Percentiles rank a stretch among this genome's conserved stretches.
Conservation (phyloP, 306 rosid genomes). For the Datisca glomerata region DNA sequence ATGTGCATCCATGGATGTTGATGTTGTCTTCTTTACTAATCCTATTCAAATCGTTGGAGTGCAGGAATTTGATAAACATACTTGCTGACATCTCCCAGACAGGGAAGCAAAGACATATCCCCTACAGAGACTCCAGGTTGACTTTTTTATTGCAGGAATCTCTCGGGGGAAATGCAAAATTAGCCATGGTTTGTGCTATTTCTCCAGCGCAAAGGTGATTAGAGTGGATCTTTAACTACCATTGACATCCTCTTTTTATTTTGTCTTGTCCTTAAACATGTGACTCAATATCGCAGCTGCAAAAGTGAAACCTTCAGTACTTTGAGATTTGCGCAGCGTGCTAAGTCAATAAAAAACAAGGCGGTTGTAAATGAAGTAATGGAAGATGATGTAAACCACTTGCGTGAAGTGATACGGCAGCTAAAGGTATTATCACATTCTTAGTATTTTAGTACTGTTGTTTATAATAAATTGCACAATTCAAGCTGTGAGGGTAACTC, state of each 20-base stretch:
- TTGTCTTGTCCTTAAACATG: slow-evolving; percentile 11
- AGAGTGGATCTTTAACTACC: slow-evolving; percentile 9
- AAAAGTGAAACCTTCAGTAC: slow-evolving; percentile 96
- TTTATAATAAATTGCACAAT: slow-evolving; percentile 8
- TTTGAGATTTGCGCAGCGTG: slow-evolving; percentile 94
- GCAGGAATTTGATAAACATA: slow-evolving; percentile 96
- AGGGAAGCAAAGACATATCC: slow-evolving; percentile 96
- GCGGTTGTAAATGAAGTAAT: slow-evolving; percentile 93
- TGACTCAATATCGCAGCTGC: slow-evolving; percentile 47
- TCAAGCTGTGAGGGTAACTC: slow-evolving; percentile 16
- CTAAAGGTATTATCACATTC: slow-evolving; percentile 52
- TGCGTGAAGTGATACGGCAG: slow-evolving; percentile 87
- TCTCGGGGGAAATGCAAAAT: slow-evolving; percentile 96
- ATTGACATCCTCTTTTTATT: slow-evolving; percentile 3
- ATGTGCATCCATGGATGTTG: too few species aligned
- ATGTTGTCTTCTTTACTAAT: not conserved
- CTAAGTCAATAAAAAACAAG: slow-evolving; percentile 94
- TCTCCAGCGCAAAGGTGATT: slow-evolving; percentile 86
- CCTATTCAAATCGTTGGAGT: slow-evolving; percentile 14
- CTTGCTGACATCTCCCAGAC: slow-evolving; percentile 98
- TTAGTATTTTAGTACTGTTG: slow-evolving; percentile 9
- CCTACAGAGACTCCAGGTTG: slow-evolving; percentile 92
- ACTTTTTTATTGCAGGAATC: slow-evolving; percentile 96
- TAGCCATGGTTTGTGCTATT: slow-evolving; percentile 99
- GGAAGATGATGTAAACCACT: slow-evolving; percentile 77